Conservation (phyloP, 2,329 filamentous ascomycete species). For the Aspergillus versicolor region DNA sequence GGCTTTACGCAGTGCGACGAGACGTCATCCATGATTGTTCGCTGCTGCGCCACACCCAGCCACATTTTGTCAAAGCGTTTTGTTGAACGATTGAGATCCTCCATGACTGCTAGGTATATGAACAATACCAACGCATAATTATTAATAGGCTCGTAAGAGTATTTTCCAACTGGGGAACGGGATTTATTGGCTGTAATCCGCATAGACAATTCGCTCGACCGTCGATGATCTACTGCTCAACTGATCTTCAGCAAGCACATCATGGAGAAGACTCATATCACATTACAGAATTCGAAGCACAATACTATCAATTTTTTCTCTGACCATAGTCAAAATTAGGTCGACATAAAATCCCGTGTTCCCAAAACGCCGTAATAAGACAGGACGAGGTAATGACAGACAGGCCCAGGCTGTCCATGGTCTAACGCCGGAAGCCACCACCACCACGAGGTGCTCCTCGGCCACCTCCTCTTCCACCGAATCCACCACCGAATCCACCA, state of each 20-base stretch:
- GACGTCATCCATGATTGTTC: conserved; percentile 35
- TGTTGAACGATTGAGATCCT: too few relatives aligned
- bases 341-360: conserved; percentile 38
- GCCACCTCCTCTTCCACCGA: conserved; percentile 41
- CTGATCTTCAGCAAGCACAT: background rate
- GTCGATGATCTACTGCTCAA: background rate
- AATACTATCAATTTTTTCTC: conserved; percentile 32
- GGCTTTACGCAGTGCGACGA: conserved; percentile 16
- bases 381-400: conserved; percentile 31
- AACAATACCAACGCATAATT: too few relatives aligned
- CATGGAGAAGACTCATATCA: background rate
- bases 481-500: conserved; percentile 26
- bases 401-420: conserved; percentile 19
- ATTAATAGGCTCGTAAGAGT: too few relatives aligned
- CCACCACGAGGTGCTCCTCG: conserved; percentile 31
- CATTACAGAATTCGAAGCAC: conserved; percentile 28
- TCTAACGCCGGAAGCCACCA: conserved; percentile 28
- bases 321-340: conserved; percentile 31
- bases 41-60: conserved; percentile 26
- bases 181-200: background rate
- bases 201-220: background rate
- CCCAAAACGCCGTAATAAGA: conserved; percentile 46
- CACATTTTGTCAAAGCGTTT: background rate
- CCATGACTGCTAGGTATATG: too few relatives aligned
- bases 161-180: background rate